Base-by-base conservation (phyloP, 1,284 basidiomycete species). In the Austropuccinia psidii region DNA sequence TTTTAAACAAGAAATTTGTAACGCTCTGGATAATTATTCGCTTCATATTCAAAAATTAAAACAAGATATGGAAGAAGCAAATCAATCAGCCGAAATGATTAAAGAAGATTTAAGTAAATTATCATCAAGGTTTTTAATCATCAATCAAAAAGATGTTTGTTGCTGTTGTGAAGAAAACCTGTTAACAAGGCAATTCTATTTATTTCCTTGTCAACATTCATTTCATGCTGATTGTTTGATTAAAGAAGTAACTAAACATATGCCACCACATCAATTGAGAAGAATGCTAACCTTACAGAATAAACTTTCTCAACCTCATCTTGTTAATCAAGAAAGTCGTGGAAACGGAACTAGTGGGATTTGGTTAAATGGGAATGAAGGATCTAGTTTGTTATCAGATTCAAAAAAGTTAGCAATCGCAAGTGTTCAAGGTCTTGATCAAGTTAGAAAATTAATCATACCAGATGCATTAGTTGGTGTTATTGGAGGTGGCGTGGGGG, bases 1-100 rank as follows among this genome's bases (percentile, higher is more conserved):
- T 80, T 98, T 98, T 86, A 98, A 98, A 81, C 91, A 95, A 77
- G 94, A 98, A 82, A 98, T 98, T 77, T 96, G 95, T 76, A 88
- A 89, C 74, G 96, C 96, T 0, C 84, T 99, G 75, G 96, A 98
- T 80, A 89, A 90, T 4, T 98, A 98, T 80, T 91, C 92, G 43
- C 85, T 88, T 8, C 90, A 93, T 77, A 98, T 98, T 73, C 93
- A 95, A 76, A 83, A 84, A 52, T 85, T 99, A 75, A 96, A 95
- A 82, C 86, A 83, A 58, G 95, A 98, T 78, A 98, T 99, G 96
- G 90, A 95, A 78, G 91, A 95, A 72, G 92, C 94, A 11, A 95
- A 93, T 9, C 85, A 85, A 62, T 93, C 89, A 49, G 93, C 96
- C 0, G 93, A 96, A 76, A 87, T 90, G 0, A 98, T 98, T 83